phyloP scores from a whole-genome alignment of 129 eudicot genomes.

The Saussurea involucrata region DNA sequence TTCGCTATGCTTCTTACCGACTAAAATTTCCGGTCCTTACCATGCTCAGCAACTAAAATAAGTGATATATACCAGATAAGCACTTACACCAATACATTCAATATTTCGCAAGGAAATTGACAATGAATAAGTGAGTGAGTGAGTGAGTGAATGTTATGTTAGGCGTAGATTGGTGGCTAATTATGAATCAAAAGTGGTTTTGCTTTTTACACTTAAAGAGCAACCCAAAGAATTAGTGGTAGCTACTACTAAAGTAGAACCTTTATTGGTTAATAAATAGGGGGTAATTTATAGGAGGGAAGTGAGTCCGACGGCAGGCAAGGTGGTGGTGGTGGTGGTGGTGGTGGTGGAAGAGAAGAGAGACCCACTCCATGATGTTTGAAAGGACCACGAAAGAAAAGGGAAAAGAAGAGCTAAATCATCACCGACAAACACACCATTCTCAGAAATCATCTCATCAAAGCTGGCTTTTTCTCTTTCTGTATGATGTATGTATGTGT shows the following conservation, averaged over 20 bases:
- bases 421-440: constrained; percentile 38
- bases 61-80: too few species aligned
- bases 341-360: background rate
- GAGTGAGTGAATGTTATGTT: background rate
- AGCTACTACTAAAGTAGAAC: constrained; percentile 4
- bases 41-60: too few species aligned
- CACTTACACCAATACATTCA: too few species aligned
- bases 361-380: constrained; percentile 1
- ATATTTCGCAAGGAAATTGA: background rate
- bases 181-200: background rate
- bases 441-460: constrained; percentile 32
- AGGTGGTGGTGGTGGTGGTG: background rate
- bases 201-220: background rate
- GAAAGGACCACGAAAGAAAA: constrained; percentile 29
- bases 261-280: constrained; percentile 8
- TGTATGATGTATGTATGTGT: background rate
- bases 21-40: too few species aligned
- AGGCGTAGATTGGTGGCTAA: background rate
- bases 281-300: background rate
- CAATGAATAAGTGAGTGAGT: background rate
- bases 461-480: constrained; percentile 14
- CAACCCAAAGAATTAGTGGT: constrained; percentile 7
- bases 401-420: constrained; percentile 17
- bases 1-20: too few species aligned
- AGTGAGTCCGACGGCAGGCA: background rate